Conservation (phyloP, 345 rosid genomes). For the Rhodomyrtus tomentosa region DNA sequence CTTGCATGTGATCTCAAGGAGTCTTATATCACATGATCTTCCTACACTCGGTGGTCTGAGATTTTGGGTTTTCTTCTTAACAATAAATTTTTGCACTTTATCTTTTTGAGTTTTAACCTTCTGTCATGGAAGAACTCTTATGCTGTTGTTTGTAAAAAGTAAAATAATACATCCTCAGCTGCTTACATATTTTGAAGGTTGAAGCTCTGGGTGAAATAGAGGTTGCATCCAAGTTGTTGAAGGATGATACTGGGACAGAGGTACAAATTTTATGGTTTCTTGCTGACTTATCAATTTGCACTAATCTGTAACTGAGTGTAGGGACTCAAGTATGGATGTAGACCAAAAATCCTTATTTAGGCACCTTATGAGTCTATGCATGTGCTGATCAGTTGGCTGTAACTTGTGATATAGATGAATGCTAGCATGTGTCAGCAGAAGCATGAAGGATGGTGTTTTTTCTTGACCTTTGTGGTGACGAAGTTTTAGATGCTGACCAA, state of each 20-base stretch:
- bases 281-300: neutral
- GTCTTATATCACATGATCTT: neutral
- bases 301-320: neutral
- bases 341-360: neutral
- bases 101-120: neutral
- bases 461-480: neutral
- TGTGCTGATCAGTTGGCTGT: neutral
- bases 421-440: neutral
- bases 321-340: neutral
- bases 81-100: neutral
- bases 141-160: neutral
- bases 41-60: neutral
- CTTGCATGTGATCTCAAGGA: neutral
- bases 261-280: conserved; percentile 16
- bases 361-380: neutral
- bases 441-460: neutral
- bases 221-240: conserved; percentile 71
- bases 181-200: conserved; percentile 35
- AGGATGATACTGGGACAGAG: conserved; percentile 33
- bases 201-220: conserved; percentile 90
- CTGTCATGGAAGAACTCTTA: neutral
- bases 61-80: neutral
- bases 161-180: neutral
- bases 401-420: neutral
- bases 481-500: neutral